Conservation (phyloP, 306 rosid genomes). For the Cercis canadensis region DNA sequence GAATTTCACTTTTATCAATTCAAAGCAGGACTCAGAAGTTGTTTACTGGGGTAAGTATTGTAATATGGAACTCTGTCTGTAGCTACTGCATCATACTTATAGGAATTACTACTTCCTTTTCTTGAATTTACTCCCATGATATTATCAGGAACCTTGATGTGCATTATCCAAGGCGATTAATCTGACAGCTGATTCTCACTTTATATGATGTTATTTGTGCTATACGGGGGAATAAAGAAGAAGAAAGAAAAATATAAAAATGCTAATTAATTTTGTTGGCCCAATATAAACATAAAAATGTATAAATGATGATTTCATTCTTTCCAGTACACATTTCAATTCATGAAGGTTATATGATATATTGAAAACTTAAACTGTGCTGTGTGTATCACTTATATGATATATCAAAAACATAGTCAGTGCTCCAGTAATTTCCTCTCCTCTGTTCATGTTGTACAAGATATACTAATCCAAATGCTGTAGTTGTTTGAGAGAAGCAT, state of each 20-base stretch:
- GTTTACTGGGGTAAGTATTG: not conserved
- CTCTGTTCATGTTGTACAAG: slow-evolving; percentile 13
- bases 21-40: slow-evolving; percentile 11
- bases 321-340: not conserved
- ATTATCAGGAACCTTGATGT: slow-evolving; percentile 14
- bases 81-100: slow-evolving; percentile 5
- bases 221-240: too few species aligned
- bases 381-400: slow-evolving; percentile 7
- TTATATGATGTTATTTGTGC: not conserved
- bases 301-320: not conserved
- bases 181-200: not conserved
- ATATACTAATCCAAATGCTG: slow-evolving; percentile 18
- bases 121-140: slow-evolving; percentile 15
- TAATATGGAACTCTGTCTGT: slow-evolving; percentile 14
- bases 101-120: not conserved
- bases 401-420: too few species aligned
- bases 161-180: not conserved
- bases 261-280: too few species aligned
- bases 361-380: too few species aligned
- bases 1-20: not conserved
- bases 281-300: not conserved
- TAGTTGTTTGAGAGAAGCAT: not conserved
- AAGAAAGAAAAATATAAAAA: too few species aligned
- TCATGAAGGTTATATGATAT: slow-evolving; percentile 13
- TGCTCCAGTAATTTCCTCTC: slow-evolving; percentile 5